phyloP scores from a whole-genome alignment of 2,329 filamentous ascomycete genomes.

The Aschersonia sp. region DNA sequence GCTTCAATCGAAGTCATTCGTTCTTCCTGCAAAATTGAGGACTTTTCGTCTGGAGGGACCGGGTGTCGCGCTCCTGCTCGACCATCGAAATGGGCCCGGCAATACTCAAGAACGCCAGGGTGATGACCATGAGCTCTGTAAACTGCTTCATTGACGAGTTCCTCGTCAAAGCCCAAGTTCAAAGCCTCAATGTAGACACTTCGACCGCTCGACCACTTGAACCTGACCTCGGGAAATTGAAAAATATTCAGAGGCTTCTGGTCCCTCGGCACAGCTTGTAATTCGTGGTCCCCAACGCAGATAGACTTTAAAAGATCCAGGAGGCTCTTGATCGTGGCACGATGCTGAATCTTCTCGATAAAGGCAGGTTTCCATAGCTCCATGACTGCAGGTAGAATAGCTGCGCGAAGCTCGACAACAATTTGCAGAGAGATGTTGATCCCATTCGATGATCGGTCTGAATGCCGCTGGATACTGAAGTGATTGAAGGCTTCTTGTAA shows the following conservation, averaged over 20 bases:
- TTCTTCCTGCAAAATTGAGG: slow-evolving; percentile 7
- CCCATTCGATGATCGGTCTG: slow-evolving; percentile 25
- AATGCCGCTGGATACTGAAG: slow-evolving; percentile 28
- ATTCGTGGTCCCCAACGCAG: slow-evolving; percentile 63
- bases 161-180: slow-evolving; percentile 27
- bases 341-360: slow-evolving; percentile 60
- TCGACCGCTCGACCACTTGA: slow-evolving; percentile 27
- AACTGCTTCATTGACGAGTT: slow-evolving; percentile 62
- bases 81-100: slow-evolving; percentile 43
- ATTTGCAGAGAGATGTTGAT: slow-evolving; percentile 51
- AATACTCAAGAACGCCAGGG: slow-evolving; percentile 57
- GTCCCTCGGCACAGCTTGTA: slow-evolving; percentile 45
- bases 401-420: slow-evolving; percentile 70
- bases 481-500: slow-evolving; percentile 60
- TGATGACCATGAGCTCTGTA: slow-evolving; percentile 64
- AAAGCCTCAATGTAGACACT: slow-evolving; percentile 17
- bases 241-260: slow-evolving; percentile 29
- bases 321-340: slow-evolving; percentile 60
- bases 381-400: slow-evolving; percentile 60
- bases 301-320: slow-evolving; percentile 74
- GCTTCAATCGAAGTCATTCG: slow-evolving; percentile 4
- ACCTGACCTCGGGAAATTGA: slow-evolving; percentile 26
- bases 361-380: slow-evolving; percentile 77
- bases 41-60: slow-evolving; percentile 45
- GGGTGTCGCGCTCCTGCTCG: slow-evolving; percentile 49